phyloP scores from a whole-genome alignment of 768 basidiomycete genomes.

The Obba rivulosa region DNA sequence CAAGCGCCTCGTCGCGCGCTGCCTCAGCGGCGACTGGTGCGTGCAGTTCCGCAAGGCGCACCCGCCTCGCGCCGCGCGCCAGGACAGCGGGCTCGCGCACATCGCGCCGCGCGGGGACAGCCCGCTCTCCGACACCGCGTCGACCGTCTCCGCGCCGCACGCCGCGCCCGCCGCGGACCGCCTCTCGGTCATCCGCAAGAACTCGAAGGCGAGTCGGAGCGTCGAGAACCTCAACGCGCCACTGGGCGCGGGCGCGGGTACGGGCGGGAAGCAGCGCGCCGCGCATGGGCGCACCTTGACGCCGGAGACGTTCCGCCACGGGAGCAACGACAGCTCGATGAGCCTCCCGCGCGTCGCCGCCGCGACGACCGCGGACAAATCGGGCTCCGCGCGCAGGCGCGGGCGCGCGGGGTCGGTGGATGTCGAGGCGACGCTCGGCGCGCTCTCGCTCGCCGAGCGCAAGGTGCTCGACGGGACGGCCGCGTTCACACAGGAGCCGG shows the following conservation, averaged over 20 bases:
- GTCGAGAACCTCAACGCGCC: constrained; percentile 47
- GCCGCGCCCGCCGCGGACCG: constrained; percentile 26
- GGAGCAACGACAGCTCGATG: constrained; percentile 25
- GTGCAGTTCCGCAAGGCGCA: constrained; percentile 49
- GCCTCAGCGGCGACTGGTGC: constrained; percentile 85
- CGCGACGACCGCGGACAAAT: constrained; percentile 2
- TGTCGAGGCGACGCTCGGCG: constrained; percentile 7
- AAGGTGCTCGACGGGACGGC: constrained; percentile 9
- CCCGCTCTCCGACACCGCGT: constrained; percentile 38
- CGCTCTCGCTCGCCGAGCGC: constrained; percentile 4
- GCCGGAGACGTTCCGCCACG: constrained; percentile 13
- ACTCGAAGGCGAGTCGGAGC: constrained; percentile 61
- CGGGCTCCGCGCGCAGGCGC: constrained; percentile 4
- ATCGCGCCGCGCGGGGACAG: constrained; percentile 31
- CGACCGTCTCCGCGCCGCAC: constrained; percentile 31
- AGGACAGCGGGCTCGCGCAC: constrained; percentile 23
- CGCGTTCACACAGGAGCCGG: constrained; percentile 2
- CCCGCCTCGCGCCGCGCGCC: constrained; percentile 13
- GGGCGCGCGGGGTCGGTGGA: constrained; percentile 15
- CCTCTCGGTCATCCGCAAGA: constrained; percentile 28
- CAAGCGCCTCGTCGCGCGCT: constrained; percentile 85
- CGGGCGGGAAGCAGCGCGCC: constrained; percentile 3
- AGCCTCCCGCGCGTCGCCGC: constrained; percentile 23
- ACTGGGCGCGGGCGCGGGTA: constrained; percentile 15
- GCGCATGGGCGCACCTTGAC: background rate